phyloP scores from a whole-genome alignment of 1,284 basidiomycete genomes.

The Coniferiporia sulphurascens region DNA sequence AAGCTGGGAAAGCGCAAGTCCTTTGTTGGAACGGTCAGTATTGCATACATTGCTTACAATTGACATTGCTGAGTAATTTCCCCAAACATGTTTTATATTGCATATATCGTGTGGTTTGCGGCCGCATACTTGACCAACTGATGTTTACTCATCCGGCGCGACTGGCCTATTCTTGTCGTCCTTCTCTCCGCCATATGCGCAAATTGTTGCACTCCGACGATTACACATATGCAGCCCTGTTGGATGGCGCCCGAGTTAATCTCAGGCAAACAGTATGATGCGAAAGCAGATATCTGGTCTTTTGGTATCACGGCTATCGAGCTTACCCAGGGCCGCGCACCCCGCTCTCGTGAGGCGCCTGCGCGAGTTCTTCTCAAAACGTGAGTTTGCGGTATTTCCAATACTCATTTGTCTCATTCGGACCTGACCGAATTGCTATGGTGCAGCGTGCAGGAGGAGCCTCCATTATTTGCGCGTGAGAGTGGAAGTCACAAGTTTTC shows the following conservation, averaged over 20 bases:
- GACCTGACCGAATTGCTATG: slow-evolving; percentile 18
- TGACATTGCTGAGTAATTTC: neutral
- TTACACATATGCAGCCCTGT: slow-evolving; percentile 53
- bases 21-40: slow-evolving; percentile 80
- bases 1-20: slow-evolving; percentile 69
- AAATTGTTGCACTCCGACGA: neutral
- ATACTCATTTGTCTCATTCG: neutral
- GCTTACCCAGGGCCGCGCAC: slow-evolving; percentile 78
- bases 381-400: slow-evolving; percentile 33
- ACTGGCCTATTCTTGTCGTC: neutral
- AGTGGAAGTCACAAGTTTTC: slow-evolving; percentile 77
- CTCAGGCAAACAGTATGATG: slow-evolving; percentile 78
- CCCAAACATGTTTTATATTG: neutral
- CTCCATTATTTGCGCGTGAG: slow-evolving; percentile 70
- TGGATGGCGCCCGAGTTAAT: slow-evolving; percentile 96
- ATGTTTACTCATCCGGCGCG: neutral
- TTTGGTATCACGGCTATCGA: slow-evolving; percentile 89
- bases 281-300: slow-evolving; percentile 87
- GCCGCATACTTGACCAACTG: neutral
- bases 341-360: slow-evolving; percentile 71
- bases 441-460: slow-evolving; percentile 59
- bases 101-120: neutral
- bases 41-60: slow-evolving; percentile 3
- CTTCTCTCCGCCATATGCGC: no score
- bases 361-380: slow-evolving; percentile 73